These are phyloP conservation scores for Thyridium curvatum DNA, from an alignment of 2,329 filamentous ascomycete species.

Conservation along the genomic window DNA sequence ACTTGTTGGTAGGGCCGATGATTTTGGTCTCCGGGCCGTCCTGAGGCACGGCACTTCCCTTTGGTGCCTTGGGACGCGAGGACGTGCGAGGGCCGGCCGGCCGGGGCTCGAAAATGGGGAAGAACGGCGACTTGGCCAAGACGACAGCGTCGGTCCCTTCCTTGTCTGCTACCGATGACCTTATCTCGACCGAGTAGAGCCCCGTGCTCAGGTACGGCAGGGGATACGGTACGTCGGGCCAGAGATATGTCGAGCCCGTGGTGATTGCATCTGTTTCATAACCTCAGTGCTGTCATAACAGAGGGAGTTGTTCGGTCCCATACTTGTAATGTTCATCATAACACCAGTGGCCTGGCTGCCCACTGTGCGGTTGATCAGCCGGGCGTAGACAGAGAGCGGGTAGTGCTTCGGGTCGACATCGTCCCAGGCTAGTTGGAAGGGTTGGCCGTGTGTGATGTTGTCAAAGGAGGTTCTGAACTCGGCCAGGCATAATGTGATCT, in stretches of 20 bases:
- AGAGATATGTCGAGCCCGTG: constrained; percentile 12
- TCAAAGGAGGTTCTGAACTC: constrained; percentile 18
- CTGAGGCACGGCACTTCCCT: too few relatives aligned
- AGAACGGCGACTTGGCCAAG: constrained; percentile 15
- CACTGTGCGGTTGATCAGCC: constrained; percentile 14
- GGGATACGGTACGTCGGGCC: constrained; percentile 16
- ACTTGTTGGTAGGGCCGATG: constrained; percentile 9
- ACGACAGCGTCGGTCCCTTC: constrained; percentile 5
- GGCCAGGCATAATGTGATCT: constrained; percentile 1
- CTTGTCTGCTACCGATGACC: constrained; percentile 7
- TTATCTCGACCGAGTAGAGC: constrained; percentile 18
- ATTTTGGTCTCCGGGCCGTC: not conserved
- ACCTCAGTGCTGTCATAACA: too few relatives aligned
- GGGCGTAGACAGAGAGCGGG: constrained; percentile 15
- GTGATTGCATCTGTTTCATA: constrained; percentile 6
- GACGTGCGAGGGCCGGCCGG: too few relatives aligned
- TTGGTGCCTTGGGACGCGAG: too few relatives aligned
- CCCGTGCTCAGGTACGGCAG: constrained; percentile 14
- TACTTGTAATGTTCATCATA: constrained; percentile 15
- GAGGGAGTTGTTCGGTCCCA: constrained; percentile 1
- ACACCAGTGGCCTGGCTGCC: constrained; percentile 8
- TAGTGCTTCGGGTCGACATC: constrained; percentile 9
- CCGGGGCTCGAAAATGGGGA: constrained; percentile 5
- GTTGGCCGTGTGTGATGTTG: constrained; percentile 10
- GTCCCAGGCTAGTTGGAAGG: constrained; percentile 13